Percentiles rank a stretch among this genome's conserved stretches.
phyloP scores from a whole-genome alignment of 2,329 filamentous ascomycete species.

The Colletotrichum sojae region DNA sequence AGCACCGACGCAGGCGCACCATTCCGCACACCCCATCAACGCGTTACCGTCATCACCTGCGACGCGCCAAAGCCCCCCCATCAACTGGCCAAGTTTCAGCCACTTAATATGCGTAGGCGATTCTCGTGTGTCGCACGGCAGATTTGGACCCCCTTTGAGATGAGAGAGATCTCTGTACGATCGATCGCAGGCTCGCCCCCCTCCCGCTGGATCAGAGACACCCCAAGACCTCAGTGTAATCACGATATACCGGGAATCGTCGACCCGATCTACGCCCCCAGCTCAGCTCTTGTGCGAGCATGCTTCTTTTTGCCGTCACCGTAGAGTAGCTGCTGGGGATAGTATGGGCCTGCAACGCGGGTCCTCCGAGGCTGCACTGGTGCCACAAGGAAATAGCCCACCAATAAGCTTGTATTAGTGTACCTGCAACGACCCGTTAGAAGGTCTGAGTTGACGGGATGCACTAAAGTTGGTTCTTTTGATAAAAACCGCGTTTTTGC shows the following conservation, averaged over 20 bases:
- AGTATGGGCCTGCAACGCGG: too few species aligned
- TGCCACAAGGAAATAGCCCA: slow-evolving; percentile 15
- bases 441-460: neutral
- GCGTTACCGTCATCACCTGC: neutral
- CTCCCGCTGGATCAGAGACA: slow-evolving; percentile 36
- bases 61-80: neutral
- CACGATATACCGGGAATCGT: neutral
- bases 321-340: too few species aligned
- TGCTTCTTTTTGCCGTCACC: too few species aligned
- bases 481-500: neutral
- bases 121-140: slow-evolving; percentile 14
- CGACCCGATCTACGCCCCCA: slow-evolving; percentile 14
- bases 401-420: slow-evolving; percentile 23
- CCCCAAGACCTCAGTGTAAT: neutral
- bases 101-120: slow-evolving; percentile 36
- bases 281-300: neutral
- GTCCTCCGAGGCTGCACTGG: neutral
- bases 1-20: too few species aligned
- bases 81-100: slow-evolving; percentile 24
- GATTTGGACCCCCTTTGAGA: neutral
- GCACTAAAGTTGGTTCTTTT: neutral
- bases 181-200: slow-evolving; percentile 17
- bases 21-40: too few species aligned
- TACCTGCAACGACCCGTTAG: neutral
- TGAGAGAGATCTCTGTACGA: slow-evolving; percentile 25